Percentiles rank a stretch among this genome's conserved stretches.
Conservation (phyloP, 2,329 filamentous ascomycete species). For the Verticillium tricorpus region DNA sequence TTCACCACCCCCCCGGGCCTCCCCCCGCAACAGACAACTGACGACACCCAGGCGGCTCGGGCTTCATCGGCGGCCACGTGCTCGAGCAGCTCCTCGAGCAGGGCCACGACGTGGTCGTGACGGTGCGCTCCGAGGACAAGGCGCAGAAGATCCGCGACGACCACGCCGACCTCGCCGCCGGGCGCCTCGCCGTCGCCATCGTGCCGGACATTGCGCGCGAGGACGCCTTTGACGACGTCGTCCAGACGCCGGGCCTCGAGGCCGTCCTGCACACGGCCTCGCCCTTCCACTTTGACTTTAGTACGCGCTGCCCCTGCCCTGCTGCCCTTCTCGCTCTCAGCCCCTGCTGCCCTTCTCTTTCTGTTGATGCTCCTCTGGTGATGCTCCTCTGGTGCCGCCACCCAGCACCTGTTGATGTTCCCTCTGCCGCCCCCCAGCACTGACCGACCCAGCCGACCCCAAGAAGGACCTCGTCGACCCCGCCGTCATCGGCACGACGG, state of each 20-base stretch:
- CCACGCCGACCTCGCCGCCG: conserved; percentile 34
- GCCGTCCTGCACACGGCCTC: conserved; percentile 58
- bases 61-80: conserved; percentile 51
- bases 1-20: conserved; percentile 15
- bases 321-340: not conserved
- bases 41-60: conserved; percentile 36
- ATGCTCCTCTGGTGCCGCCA: too few relatives aligned
- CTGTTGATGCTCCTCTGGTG: too few relatives aligned
- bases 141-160: conserved; percentile 46
- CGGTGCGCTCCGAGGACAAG: conserved; percentile 50
- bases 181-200: conserved; percentile 49
- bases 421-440: not conserved
- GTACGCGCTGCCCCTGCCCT: conserved; percentile 19
- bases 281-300: conserved; percentile 52
- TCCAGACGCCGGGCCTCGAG: conserved; percentile 44
- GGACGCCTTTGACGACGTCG: conserved; percentile 66
- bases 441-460: conserved; percentile 32
- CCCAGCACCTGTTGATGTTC: not conserved
- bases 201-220: conserved; percentile 74
- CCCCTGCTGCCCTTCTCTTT: too few relatives aligned
- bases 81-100: conserved; percentile 48
- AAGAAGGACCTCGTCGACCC: conserved; percentile 53
- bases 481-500: conserved; percentile 57
- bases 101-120: conserved; percentile 50
- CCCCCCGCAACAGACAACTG: not conserved